phyloP scores from a whole-genome alignment of 495 filamentous ascomycete species.

The Oidiodendron maius region DNA sequence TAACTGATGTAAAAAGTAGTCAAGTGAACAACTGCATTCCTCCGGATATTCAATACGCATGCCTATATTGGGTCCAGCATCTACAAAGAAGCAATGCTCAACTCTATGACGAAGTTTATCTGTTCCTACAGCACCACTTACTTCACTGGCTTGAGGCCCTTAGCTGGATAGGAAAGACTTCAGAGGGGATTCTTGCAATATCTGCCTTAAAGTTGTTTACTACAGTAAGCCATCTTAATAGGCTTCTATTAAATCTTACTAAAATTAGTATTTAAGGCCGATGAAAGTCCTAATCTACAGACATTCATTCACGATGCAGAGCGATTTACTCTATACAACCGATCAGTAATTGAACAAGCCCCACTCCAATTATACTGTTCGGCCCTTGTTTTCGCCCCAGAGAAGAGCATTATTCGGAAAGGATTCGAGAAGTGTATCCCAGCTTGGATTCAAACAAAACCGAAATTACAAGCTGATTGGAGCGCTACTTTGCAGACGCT shows the following conservation, averaged over 20 bases:
- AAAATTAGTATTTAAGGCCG: background rate
- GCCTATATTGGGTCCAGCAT: no score
- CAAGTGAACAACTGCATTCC: background rate
- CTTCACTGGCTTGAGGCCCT: no score
- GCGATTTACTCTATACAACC: background rate
- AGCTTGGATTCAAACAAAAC: background rate
- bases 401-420: no score
- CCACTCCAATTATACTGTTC: constrained; percentile 23
- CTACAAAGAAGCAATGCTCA: background rate
- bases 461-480: background rate
- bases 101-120: background rate
- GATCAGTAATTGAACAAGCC: constrained; percentile 11
- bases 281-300: background rate
- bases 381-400: background rate
- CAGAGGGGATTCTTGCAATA: background rate
- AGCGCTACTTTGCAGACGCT: no score
- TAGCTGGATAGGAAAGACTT: background rate
- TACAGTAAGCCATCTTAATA: background rate
- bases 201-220: background rate
- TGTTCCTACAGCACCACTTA: background rate
- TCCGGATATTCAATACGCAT: background rate
- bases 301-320: background rate
- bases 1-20: background rate
- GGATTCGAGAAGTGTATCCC: background rate
- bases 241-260: background rate